Percentiles rank a stretch among this genome's conserved stretches.
Conservation (phyloP, 2,329 filamentous ascomycete species). For the Alternaria rosae region DNA sequence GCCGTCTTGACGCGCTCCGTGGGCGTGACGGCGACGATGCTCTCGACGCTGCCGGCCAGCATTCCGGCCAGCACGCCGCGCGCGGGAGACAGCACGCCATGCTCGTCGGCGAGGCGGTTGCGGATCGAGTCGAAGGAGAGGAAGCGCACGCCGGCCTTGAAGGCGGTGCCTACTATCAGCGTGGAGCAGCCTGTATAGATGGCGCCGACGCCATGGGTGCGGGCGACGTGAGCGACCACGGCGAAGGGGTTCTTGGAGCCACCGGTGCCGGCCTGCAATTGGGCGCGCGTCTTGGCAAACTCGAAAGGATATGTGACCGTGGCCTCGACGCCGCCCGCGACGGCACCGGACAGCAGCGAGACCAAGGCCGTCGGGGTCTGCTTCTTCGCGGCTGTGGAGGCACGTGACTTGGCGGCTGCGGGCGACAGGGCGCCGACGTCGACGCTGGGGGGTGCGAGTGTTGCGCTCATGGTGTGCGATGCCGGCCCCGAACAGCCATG, state of each 20-base stretch:
- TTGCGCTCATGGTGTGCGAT: not conserved
- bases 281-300: slow-evolving; percentile 45
- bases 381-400: not conserved
- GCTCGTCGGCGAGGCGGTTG: slow-evolving; percentile 33
- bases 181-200: slow-evolving; percentile 45
- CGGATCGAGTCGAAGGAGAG: slow-evolving; percentile 42
- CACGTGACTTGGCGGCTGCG: not conserved
- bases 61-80: slow-evolving; percentile 38
- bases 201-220: slow-evolving; percentile 31
- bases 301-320: slow-evolving; percentile 54
- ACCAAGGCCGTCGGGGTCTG: slow-evolving; percentile 14
- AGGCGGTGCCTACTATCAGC: slow-evolving; percentile 37
- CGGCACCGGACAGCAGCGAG: slow-evolving; percentile 59
- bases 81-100: slow-evolving; percentile 32
- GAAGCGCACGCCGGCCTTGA: slow-evolving; percentile 45
- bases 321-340: slow-evolving; percentile 63
- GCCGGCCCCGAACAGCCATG: not conserved
- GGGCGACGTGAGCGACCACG: slow-evolving; percentile 26
- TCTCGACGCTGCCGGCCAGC: slow-evolving; percentile 37
- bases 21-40: slow-evolving; percentile 40
- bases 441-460: not conserved
- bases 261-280: slow-evolving; percentile 25
- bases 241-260: slow-evolving; percentile 30
- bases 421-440: not conserved
- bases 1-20: slow-evolving; percentile 44